Conservation (phyloP, 2,329 filamentous ascomycete species). For the Teratosphaeria zuluensis region DNA sequence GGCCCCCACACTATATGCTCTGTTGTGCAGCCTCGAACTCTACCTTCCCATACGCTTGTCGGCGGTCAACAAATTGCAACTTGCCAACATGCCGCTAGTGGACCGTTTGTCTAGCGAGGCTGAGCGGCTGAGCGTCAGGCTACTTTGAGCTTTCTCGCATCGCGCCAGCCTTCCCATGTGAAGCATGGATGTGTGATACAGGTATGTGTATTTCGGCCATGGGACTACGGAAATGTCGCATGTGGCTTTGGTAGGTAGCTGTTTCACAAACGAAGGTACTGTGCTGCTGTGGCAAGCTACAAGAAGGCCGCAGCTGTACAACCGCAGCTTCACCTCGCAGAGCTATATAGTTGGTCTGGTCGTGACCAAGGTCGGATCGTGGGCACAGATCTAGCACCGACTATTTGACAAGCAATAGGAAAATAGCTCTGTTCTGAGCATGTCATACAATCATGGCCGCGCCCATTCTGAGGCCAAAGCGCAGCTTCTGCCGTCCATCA, state of each 20-base stretch:
- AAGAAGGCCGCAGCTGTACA: neutral
- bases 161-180: neutral
- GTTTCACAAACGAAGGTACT: neutral
- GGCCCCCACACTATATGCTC: too few relatives aligned
- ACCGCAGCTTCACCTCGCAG: neutral
- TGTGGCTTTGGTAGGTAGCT: neutral
- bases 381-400: neutral
- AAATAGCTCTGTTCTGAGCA: neutral
- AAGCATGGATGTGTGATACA: neutral
- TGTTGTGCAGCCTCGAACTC: too few relatives aligned
- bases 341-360: neutral
- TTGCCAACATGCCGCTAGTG: too few relatives aligned
- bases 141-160: neutral
- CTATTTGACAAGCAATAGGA: neutral
- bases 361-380: neutral
- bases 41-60: too few relatives aligned
- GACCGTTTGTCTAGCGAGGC: too few relatives aligned
- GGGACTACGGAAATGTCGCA: neutral
- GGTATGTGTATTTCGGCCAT: neutral
- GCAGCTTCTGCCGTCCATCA: neutral
- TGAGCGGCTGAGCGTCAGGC: too few relatives aligned
- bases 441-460: neutral
- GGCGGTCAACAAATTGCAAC: too few relatives aligned
- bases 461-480: neutral
- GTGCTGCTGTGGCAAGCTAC: neutral